Conservation (phyloP, 768 basidiomycete species). For the Trametes coccinea region DNA sequence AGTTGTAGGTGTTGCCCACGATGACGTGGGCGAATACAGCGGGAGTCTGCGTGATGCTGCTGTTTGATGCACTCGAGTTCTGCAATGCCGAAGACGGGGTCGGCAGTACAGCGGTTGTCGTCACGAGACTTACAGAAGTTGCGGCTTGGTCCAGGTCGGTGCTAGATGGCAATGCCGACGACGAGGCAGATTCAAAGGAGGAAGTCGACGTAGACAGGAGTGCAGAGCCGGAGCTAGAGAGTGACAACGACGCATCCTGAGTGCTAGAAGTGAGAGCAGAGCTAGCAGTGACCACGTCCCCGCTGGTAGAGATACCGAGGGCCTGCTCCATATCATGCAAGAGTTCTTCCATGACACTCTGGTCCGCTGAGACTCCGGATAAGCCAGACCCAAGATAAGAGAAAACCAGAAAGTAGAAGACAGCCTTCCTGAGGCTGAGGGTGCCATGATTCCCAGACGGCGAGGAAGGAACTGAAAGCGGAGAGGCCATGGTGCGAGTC, state of each 20-base stretch:
- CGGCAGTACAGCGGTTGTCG: not conserved
- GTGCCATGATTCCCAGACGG: not conserved
- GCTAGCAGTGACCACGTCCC: not conserved
- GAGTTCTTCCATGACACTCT: not conserved
- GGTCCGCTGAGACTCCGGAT: not conserved
- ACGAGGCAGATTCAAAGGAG: not conserved
- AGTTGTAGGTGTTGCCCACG: conserved; percentile 68
- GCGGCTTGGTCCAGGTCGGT: not conserved
- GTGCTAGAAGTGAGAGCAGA: not conserved
- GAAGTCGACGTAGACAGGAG: not conserved
- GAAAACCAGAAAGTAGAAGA: conserved; percentile 5
- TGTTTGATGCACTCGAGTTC: not conserved
- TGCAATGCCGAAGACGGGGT: not conserved
- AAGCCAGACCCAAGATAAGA: not conserved
- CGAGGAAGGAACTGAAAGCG: not conserved
- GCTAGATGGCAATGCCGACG: not conserved
- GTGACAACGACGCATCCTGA: not conserved
- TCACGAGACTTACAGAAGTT: not conserved
- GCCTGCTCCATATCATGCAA: conserved; percentile 4
- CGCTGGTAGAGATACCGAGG: conserved; percentile 1
- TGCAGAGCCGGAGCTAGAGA: not conserved
- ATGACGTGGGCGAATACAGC: conserved; percentile 36
- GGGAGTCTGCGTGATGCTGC: not conserved
- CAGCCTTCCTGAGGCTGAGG: conserved; percentile 9
- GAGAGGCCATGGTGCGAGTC: not conserved